Evolutionary conservation across 192 early-diverging fungal species (phyloP).

Genomic region (Entomortierella lignicola): DNA sequence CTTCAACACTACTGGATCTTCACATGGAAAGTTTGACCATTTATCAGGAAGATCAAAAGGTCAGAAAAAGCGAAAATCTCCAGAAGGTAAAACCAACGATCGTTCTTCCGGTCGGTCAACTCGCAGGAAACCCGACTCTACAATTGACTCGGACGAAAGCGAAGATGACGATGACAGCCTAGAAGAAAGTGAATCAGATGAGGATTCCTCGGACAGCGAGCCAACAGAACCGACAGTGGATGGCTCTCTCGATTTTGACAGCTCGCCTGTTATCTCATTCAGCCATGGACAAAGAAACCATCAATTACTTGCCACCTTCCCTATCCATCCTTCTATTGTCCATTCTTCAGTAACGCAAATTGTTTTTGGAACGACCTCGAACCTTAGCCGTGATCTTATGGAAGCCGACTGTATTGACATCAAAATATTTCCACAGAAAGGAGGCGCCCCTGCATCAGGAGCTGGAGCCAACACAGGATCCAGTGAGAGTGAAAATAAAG

Average conservation of each 20-base stretch:
- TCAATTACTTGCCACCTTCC: conserved; percentile 20
- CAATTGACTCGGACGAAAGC: neutral
- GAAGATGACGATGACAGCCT: conserved; percentile 13
- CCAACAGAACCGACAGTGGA: neutral
- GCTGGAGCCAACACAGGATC: conserved; percentile 14
- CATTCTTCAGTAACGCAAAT: conserved; percentile 9
- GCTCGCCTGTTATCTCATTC: conserved; percentile 39
- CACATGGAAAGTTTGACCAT: conserved; percentile 7
- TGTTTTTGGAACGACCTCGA: conserved; percentile 13
- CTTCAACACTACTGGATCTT: conserved; percentile 39
- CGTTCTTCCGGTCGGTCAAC: conserved; percentile 15
- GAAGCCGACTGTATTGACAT: conserved; percentile 17
- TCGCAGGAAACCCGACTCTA: neutral
- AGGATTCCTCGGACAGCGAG: neutral
- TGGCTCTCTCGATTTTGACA: conserved; percentile 4
- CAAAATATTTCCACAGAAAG: conserved; percentile 34
- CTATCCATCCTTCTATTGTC: conserved; percentile 16
- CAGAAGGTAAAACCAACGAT: neutral
- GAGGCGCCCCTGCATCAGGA: conserved; percentile 26
- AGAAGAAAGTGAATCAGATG: no score
- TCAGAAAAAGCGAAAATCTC: conserved; percentile 30
- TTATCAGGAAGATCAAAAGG: neutral
- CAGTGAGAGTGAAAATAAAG: conserved; percentile 15
- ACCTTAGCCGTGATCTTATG: neutral
- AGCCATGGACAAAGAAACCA: conserved; percentile 11